Evolutionary conservation across 148 eudicot species (phyloP).

Genomic region (Camellia granthamiana): DNA sequence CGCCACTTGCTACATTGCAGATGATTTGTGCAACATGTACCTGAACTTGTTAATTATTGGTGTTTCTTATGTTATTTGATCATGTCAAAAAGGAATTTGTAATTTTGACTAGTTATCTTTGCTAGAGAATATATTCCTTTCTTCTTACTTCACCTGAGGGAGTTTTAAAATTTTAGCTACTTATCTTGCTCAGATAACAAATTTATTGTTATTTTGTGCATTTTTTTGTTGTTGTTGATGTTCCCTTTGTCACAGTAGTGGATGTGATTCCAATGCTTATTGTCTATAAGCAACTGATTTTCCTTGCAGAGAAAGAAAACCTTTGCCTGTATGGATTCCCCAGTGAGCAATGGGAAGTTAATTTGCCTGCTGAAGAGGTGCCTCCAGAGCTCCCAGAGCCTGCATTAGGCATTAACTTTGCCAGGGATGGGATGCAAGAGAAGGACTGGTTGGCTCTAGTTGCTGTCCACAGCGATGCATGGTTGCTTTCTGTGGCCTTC

Average conservation of each 20-base stretch:
- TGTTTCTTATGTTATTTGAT: too few relatives aligned
- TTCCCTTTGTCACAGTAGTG: not conserved
- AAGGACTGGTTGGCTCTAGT: slow-evolving; percentile 74
- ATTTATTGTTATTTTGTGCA: not conserved
- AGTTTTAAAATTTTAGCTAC: not conserved
- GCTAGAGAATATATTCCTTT: not conserved
- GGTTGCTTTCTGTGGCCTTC: slow-evolving; percentile 71
- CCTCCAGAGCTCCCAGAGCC: slow-evolving; percentile 83
- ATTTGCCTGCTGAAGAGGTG: slow-evolving; percentile 74
- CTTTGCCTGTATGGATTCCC: slow-evolving; percentile 75
- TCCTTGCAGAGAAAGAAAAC: slow-evolving; percentile 60
- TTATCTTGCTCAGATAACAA: not conserved
- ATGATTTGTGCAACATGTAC: too few relatives aligned
- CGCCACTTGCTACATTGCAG: too few relatives aligned
- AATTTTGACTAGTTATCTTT: not conserved
- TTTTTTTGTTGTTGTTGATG: not conserved
- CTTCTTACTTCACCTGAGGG: not conserved
- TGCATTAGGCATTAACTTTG: slow-evolving; percentile 77
- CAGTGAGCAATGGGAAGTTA: slow-evolving; percentile 74
- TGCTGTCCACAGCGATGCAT: slow-evolving; percentile 76
- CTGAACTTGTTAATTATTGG: too few relatives aligned
- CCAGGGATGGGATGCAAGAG: slow-evolving; percentile 72
- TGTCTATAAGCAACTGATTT: slow-evolving; percentile 1
- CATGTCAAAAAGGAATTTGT: not conserved
- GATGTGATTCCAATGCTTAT: not conserved